phyloP scores from a whole-genome alignment of 2,329 filamentous ascomycete genomes.

The Sarocladium strictum region DNA sequence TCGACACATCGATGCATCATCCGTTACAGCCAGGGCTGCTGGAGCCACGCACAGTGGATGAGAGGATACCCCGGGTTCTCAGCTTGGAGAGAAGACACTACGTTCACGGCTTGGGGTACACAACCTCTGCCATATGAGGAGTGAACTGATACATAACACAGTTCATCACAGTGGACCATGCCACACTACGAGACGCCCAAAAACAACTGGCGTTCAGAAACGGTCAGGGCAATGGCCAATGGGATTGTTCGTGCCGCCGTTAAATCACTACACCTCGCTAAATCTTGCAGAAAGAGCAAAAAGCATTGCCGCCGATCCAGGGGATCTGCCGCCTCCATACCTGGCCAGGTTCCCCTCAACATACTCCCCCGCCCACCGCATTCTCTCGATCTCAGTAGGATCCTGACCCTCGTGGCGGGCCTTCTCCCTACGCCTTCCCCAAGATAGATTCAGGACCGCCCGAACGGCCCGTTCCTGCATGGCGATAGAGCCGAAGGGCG shows the following conservation, averaged over 20 bases:
- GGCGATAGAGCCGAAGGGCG: not conserved
- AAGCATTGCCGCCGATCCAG: not conserved
- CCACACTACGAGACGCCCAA: not conserved
- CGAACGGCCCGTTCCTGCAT: not conserved
- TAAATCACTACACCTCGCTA: not conserved
- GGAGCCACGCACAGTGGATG: too few species aligned
- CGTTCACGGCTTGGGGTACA: conserved; percentile 5
- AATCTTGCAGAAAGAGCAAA: not conserved
- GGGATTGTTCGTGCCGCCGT: not conserved
- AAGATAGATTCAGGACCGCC: not conserved
- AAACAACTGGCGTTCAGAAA: not conserved
- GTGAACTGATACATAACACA: not conserved
- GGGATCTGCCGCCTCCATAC: conserved; percentile 1
- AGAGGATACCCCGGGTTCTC: not conserved
- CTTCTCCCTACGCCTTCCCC: not conserved
- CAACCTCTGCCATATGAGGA: not conserved
- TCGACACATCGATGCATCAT: not conserved
- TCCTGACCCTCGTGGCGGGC: too few species aligned
- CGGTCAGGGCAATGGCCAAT: not conserved
- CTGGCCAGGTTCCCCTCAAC: not conserved
- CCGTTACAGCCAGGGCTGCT: not conserved
- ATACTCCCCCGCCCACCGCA: not conserved
- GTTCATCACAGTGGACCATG: not conserved
- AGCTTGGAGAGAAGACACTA: not conserved
- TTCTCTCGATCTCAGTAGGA: not conserved